Conservation (phyloP, 305 asterid species). For the Ilex paraguariensis region DNA sequence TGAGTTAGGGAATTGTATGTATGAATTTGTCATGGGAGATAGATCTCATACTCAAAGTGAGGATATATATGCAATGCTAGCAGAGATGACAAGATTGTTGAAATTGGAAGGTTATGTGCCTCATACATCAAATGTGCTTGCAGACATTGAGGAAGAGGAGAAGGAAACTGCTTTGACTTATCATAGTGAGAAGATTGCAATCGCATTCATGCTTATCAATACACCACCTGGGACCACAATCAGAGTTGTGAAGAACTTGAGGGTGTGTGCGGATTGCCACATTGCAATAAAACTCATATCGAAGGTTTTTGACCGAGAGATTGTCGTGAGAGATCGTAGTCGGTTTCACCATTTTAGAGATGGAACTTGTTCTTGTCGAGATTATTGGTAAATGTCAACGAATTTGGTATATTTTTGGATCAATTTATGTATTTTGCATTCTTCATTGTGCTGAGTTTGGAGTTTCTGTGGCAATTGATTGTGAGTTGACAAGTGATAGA, state of each 20-base stretch:
- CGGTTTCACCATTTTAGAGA: conserved; percentile 84
- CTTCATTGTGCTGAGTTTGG: too few relatives aligned
- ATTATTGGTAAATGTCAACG: conserved; percentile 57
- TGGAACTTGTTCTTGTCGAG: conserved; percentile 80
- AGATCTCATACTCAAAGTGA: conserved; percentile 59
- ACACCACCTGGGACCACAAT: conserved; percentile 59
- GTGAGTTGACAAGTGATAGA: too few relatives aligned
- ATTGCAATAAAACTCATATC: conserved; percentile 63
- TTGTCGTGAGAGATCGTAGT: conserved; percentile 82
- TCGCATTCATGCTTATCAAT: conserved; percentile 68
- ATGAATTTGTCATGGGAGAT: conserved; percentile 84
- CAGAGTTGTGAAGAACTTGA: conserved; percentile 71
- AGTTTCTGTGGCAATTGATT: too few relatives aligned
- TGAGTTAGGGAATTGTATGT: conserved; percentile 59
- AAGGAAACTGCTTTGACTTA: conserved; percentile 78
- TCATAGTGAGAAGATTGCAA: conserved; percentile 93
- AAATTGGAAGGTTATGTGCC: conserved; percentile 80
- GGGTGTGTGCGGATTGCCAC: conserved; percentile 92
- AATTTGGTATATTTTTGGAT: too few relatives aligned
- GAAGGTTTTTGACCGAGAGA: conserved; percentile 57
- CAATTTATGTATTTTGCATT: too few relatives aligned
- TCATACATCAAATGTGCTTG: conserved; percentile 62
- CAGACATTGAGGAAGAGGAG: conserved; percentile 93
- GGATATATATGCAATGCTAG: conserved; percentile 66
- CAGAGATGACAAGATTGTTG: conserved; percentile 70